Percentiles rank a stretch among this genome's conserved stretches.
phyloP scores from a whole-genome alignment of 352 stramenopile genomes.

The Thalassiosira tumida region DNA sequence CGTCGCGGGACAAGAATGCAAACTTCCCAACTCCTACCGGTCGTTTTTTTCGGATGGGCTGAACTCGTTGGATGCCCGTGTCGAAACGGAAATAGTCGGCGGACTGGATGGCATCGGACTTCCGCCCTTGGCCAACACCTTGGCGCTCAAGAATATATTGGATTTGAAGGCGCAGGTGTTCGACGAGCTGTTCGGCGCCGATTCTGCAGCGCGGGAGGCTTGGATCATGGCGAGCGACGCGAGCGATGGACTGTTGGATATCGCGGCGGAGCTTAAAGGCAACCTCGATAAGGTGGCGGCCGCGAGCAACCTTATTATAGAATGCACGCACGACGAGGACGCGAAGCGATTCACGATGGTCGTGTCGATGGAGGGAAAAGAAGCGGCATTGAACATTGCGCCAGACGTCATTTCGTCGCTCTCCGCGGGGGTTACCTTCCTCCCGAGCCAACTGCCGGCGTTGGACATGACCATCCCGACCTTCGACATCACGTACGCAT shows the following conservation, averaged over 20 bases:
- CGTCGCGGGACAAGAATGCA: not conserved
- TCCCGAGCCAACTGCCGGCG: not conserved
- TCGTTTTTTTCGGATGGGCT: not conserved
- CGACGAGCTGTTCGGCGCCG: conserved; percentile 45
- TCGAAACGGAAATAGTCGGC: not conserved
- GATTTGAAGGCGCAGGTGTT: conserved; percentile 39
- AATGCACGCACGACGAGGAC: not conserved
- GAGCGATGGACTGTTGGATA: not conserved
- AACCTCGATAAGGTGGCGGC: not conserved
- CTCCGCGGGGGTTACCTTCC: not conserved
- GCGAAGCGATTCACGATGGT: not conserved
- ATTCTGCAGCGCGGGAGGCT: conserved; percentile 7
- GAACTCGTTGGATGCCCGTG: not conserved
- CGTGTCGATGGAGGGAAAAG: too few relatives aligned
- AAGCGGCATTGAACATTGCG: not conserved
- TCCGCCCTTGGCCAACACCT: not conserved
- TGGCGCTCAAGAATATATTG: not conserved
- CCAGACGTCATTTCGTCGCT: too few relatives aligned
- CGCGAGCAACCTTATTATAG: not conserved
- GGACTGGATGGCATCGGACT: conserved; percentile 2
- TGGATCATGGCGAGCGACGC: conserved; percentile 51
- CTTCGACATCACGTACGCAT: conserved; percentile 32
- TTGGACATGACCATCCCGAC: conserved; percentile 7
- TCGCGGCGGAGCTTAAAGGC: not conserved
- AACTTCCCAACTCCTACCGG: not conserved